A percentile compares a stretch with the other conserved stretches of the same genome.
phyloP scores from a whole-genome alignment of 139 green algal species.

The Chara braunii region DNA sequence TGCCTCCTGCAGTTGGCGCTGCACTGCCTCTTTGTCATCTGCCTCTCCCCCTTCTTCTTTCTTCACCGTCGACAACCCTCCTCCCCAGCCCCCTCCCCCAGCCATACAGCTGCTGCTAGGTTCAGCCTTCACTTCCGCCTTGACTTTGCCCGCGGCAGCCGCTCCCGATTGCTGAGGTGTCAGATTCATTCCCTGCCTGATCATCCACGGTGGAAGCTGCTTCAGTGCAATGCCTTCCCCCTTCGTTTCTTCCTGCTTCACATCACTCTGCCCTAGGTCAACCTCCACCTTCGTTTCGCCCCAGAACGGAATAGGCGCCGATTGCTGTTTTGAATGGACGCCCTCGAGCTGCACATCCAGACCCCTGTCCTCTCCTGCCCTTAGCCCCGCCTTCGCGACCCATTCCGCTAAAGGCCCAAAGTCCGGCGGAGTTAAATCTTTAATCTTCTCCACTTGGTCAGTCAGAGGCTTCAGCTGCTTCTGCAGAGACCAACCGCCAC shows the following conservation, averaged over 20 bases:
- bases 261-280: slow-evolving; percentile 1
- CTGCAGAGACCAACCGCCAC: slow-evolving; percentile 13
- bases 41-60: neutral
- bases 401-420: slow-evolving; percentile 31
- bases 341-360: too few relatives aligned
- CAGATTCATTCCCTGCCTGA: slow-evolving; percentile 33
- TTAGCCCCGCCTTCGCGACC: slow-evolving; percentile 13
- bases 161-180: slow-evolving; percentile 18
- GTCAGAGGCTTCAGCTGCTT: slow-evolving; percentile 22
- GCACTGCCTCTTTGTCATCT: slow-evolving; percentile 3
- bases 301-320: slow-evolving; percentile 24
- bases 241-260: neutral
- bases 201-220: slow-evolving; percentile 20
- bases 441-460: slow-evolving; percentile 30
- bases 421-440: slow-evolving; percentile 25
- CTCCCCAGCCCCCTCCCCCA: slow-evolving; percentile 13
- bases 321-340: too few relatives aligned
- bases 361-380: too few relatives aligned
- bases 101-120: too few relatives aligned
- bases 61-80: neutral
- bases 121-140: slow-evolving; percentile 4
- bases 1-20: slow-evolving; percentile 29
- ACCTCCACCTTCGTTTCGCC: slow-evolving; percentile 35
- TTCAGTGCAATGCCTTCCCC: slow-evolving; percentile 22
- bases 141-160: too few relatives aligned